A percentile compares a stretch with the other conserved stretches of the same genome.
phyloP scores from a whole-genome alignment of 306 rosid genomes.

The Cucumis melo region DNA sequence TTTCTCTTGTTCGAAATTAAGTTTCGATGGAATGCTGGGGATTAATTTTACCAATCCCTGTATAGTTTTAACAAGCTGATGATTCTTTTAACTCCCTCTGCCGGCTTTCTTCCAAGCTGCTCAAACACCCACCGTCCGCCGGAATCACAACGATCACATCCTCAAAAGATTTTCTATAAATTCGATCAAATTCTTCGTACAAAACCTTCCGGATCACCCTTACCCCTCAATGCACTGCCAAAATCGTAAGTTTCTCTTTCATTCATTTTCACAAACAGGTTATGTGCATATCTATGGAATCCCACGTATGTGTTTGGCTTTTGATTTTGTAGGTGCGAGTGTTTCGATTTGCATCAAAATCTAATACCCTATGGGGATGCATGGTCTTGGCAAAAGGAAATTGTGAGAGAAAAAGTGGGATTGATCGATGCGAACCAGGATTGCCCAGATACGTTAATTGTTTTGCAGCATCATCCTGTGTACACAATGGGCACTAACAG shows the following conservation, averaged over 20 bases:
- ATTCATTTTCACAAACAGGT: slow-evolving; percentile 6
- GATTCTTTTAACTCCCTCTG: slow-evolving; percentile 8
- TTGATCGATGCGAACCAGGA: slow-evolving; percentile 17
- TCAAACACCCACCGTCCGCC: not conserved
- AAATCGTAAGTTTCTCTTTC: slow-evolving; percentile 22
- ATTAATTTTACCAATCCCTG: not conserved
- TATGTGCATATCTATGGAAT: not conserved
- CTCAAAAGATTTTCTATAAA: not conserved
- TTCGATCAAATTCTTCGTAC: slow-evolving; percentile 1
- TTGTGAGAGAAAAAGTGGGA: slow-evolving; percentile 22
- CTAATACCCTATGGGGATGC: slow-evolving; percentile 45
- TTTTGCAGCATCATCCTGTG: slow-evolving; percentile 35
- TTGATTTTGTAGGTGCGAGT: slow-evolving; percentile 44
- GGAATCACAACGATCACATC: not conserved
- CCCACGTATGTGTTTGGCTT: not conserved
- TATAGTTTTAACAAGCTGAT: slow-evolving; percentile 3
- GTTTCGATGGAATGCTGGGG: not conserved
- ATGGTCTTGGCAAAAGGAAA: slow-evolving; percentile 35
- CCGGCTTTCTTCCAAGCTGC: slow-evolving; percentile 6
- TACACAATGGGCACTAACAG: slow-evolving; percentile 32
- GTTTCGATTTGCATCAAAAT: slow-evolving; percentile 43
- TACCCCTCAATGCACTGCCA: not conserved
- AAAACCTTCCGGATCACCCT: slow-evolving; percentile 6
- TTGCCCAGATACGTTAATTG: slow-evolving; percentile 22
- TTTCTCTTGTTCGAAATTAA: not conserved